phyloP scores from a whole-genome alignment of 2,329 filamentous ascomycete species.

The Microdochium paspali region DNA sequence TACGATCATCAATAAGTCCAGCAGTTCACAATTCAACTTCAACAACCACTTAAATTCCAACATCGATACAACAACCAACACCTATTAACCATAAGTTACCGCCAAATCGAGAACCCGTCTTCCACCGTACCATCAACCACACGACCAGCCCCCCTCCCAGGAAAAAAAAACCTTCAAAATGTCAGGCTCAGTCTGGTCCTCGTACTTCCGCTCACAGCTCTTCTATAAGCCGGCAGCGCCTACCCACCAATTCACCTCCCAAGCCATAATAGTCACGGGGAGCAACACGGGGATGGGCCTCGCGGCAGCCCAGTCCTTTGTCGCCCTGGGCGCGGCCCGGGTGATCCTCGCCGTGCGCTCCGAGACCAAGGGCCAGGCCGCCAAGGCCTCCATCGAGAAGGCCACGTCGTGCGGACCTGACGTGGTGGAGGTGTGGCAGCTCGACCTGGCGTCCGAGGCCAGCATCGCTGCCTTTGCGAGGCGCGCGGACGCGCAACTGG shows the following conservation, averaged over 20 bases:
- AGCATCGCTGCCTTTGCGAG: constrained; percentile 33
- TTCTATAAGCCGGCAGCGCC: constrained; percentile 9
- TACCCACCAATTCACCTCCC: constrained; percentile 11
- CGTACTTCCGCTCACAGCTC: not conserved
- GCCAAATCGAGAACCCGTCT: no score
- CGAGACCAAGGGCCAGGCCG: constrained; percentile 21
- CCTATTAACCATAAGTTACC: no score
- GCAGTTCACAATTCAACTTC: no score
- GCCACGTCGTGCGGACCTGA: constrained; percentile 11
- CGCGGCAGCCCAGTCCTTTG: constrained; percentile 21
- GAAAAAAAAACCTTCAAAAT: not conserved
- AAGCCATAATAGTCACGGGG: constrained; percentile 24
- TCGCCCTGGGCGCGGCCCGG: constrained; percentile 5
- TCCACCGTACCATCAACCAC: no score
- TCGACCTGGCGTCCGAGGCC: constrained; percentile 37
- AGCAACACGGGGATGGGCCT: constrained; percentile 23
- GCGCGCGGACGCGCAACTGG: constrained; percentile 22
- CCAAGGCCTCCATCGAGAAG: constrained; percentile 24
- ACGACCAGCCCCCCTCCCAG: not conserved
- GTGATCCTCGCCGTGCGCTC: constrained; percentile 26
- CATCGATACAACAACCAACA: no score
- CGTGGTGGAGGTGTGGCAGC: constrained; percentile 36
- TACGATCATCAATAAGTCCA: no score
- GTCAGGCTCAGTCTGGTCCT: not conserved
- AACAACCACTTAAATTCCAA: no score